Conservation (phyloP, 352 stramenopile genomes). For the Phytophthora agathidicida region DNA sequence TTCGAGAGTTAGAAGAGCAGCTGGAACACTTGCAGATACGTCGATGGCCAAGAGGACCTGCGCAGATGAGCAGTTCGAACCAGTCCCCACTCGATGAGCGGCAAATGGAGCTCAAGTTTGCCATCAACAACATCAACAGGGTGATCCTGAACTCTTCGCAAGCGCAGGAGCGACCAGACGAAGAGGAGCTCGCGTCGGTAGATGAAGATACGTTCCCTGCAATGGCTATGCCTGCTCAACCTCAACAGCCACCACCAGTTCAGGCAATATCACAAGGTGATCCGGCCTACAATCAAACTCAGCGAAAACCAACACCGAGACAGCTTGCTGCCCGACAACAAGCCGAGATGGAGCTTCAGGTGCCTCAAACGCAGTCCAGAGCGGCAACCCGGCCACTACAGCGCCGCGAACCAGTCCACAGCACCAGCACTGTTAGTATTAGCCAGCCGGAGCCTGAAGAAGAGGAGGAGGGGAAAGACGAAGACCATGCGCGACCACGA, state of each 20-base stretch:
- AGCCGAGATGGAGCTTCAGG: slow-evolving; percentile 12
- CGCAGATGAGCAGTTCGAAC: slow-evolving; percentile 17
- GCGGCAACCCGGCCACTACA: slow-evolving; percentile 27
- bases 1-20: slow-evolving; percentile 71
- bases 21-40: slow-evolving; percentile 59
- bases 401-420: slow-evolving; percentile 32
- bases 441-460: slow-evolving; percentile 18
- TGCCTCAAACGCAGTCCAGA: slow-evolving; percentile 22
- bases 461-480: slow-evolving; percentile 33
- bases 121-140: slow-evolving; percentile 83
- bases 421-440: slow-evolving; percentile 33
- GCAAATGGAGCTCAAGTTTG: slow-evolving; percentile 77
- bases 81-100: slow-evolving; percentile 54
- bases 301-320: slow-evolving; percentile 23
- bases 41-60: slow-evolving; percentile 31
- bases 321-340: slow-evolving; percentile 25
- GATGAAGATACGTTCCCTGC: slow-evolving; percentile 38
- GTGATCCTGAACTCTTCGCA: slow-evolving; percentile 79
- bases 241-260: not conserved
- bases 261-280: slow-evolving; percentile 16
- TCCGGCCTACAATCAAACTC: not conserved
- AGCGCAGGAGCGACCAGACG: slow-evolving; percentile 30
- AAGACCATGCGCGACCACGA: slow-evolving; percentile 33
- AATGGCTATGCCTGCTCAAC: slow-evolving; percentile 4
- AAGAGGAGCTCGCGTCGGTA: slow-evolving; percentile 35